Percentiles rank a stretch among this genome's conserved stretches.
Conservation (phyloP, 2,329 filamentous ascomycete species). For the Laburnicola sp. region DNA sequence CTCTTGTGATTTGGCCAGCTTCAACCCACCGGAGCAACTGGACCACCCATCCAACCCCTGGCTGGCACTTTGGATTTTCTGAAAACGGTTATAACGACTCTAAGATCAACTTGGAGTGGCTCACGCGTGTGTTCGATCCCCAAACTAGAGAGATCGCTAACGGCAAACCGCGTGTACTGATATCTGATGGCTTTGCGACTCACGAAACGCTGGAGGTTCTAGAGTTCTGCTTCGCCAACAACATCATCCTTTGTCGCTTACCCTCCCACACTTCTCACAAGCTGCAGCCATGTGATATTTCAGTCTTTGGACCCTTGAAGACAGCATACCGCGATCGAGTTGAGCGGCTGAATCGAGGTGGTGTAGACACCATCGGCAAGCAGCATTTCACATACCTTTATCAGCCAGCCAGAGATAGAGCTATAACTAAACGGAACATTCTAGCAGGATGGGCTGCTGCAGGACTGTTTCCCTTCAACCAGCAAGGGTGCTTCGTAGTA, state of each 20-base stretch:
- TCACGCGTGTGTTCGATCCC: not conserved
- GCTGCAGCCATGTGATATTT: too few relatives aligned
- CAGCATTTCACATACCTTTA: conserved; percentile 19
- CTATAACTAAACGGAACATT: conserved; percentile 31
- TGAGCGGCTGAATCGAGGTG: conserved; percentile 13
- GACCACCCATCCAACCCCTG: too few relatives aligned
- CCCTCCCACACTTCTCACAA: too few relatives aligned
- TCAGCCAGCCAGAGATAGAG: conserved; percentile 20
- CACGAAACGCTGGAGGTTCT: too few relatives aligned
- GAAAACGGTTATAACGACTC: too few relatives aligned
- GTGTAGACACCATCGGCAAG: conserved; percentile 12
- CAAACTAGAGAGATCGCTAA: not conserved
- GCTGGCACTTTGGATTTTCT: too few relatives aligned
- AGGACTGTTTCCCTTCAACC: conserved; percentile 29
- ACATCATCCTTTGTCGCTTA: not conserved
- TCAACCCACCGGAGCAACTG: too few relatives aligned
- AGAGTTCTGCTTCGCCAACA: too few relatives aligned
- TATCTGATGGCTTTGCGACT: too few relatives aligned
- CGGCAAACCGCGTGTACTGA: too few relatives aligned
- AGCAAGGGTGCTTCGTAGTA: conserved; percentile 30
- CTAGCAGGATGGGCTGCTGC: conserved; percentile 23
- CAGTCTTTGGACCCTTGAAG: conserved; percentile 8
- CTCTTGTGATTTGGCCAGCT: too few relatives aligned
- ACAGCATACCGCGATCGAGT: conserved; percentile 13
- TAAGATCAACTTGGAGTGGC: too few relatives aligned